Evolutionary conservation across 345 rosid species (phyloP).

Genomic region (Aquilaria malaccensis): DNA sequence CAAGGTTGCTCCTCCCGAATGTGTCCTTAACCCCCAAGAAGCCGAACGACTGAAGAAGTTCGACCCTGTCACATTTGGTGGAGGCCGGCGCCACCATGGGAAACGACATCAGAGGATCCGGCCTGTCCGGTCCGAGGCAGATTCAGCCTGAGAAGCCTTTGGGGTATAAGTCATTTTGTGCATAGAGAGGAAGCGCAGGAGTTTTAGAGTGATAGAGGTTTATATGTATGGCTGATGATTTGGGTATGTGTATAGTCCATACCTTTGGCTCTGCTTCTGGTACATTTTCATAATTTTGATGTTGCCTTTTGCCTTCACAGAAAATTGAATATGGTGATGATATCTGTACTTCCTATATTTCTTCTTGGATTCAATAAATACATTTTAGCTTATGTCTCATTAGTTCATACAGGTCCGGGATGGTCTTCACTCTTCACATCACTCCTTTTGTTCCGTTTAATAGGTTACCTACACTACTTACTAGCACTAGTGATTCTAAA

Average conservation of each 20-base stretch:
- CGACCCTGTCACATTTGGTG: slow-evolving; percentile 84
- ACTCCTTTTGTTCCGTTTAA: not conserved
- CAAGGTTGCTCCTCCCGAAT: slow-evolving; percentile 59
- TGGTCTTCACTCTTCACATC: no score
- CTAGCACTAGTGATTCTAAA: no score
- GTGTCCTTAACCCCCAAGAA: slow-evolving; percentile 51
- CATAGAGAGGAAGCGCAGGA: slow-evolving; percentile 24
- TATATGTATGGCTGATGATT: slow-evolving; percentile 9
- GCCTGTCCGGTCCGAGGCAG: slow-evolving; percentile 19
- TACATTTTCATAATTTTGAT: slow-evolving; percentile 23
- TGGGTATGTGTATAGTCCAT: slow-evolving; percentile 39
- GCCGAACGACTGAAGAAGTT: slow-evolving; percentile 49
- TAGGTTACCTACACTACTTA: no score
- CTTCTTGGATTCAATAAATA: slow-evolving; percentile 27
- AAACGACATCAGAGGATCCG: slow-evolving; percentile 38
- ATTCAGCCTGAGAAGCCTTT: slow-evolving; percentile 17
- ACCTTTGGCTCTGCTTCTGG: slow-evolving; percentile 7
- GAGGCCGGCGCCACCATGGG: slow-evolving; percentile 36
- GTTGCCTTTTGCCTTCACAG: slow-evolving; percentile 11
- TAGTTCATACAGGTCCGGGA: not conserved
- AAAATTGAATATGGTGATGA: slow-evolving; percentile 26
- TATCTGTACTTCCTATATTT: slow-evolving; percentile 11
- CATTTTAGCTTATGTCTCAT: not conserved
- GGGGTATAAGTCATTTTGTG: slow-evolving; percentile 22
- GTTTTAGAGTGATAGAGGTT: slow-evolving; percentile 13